Conservation (phyloP, 345 rosid genomes). For the Pistacia integerrima region DNA sequence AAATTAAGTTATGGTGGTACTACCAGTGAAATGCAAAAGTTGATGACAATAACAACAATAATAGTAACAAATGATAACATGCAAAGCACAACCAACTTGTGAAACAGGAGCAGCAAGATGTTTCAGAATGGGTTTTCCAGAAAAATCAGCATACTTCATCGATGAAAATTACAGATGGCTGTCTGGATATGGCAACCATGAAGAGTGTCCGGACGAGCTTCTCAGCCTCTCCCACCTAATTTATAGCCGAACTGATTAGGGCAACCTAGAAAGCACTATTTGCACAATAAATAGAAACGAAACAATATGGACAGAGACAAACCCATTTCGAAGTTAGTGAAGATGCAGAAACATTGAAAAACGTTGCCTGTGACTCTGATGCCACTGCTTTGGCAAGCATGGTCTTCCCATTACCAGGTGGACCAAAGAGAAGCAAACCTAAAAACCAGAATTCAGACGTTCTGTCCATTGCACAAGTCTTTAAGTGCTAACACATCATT, state of each 20-base stretch:
- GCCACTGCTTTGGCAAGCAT: constrained; percentile 99
- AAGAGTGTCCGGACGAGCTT: constrained; percentile 93
- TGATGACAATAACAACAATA: background rate
- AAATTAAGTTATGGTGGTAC: constrained; percentile 11
- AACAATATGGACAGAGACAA: constrained; percentile 18
- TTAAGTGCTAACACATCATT: constrained; percentile 1
- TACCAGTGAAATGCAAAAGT: background rate
- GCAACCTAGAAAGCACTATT: constrained; percentile 13
- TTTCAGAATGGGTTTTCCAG: constrained; percentile 10
- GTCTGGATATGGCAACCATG: constrained; percentile 86
- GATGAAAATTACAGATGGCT: constrained; percentile 94
- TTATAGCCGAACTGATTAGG: constrained; percentile 11
- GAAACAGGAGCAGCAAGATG: constrained; percentile 7
- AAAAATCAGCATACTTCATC: constrained; percentile 70
- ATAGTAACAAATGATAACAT: background rate
- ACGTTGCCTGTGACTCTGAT: constrained; percentile 94
- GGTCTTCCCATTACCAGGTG: constrained; percentile 98
- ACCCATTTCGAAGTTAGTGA: constrained; percentile 98
- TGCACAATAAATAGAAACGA: background rate
- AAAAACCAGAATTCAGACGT: constrained; percentile 21
- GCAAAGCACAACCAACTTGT: constrained; percentile 4
- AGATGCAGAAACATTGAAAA: constrained; percentile 95
- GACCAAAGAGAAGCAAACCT: constrained; percentile 98
- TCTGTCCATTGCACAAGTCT: constrained; percentile 13
- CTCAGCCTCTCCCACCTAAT: constrained; percentile 96